Conservation (phyloP, 257 asterid genomes). For the Scutellaria minor region DNA sequence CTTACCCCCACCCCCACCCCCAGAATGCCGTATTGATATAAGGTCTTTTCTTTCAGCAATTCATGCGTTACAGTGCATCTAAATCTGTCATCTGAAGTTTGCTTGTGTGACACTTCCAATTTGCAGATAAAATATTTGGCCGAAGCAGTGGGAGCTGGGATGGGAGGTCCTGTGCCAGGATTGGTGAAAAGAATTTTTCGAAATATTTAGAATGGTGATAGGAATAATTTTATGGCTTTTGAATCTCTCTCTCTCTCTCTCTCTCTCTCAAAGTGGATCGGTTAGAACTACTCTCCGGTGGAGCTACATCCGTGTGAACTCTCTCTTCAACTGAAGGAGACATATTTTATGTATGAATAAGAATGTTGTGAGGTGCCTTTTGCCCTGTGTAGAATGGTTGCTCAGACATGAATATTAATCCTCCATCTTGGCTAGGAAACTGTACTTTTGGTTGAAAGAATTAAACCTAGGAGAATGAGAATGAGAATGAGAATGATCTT, state of each 20-base stretch:
- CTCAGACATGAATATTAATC: not conserved
- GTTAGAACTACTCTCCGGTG: too few species aligned
- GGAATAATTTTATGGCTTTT: not conserved
- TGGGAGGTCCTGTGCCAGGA: constrained; percentile 82
- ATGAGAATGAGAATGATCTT: too few species aligned
- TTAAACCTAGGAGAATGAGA: too few species aligned
- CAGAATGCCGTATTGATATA: not conserved
- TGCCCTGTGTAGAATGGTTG: not conserved
- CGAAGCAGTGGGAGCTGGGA: constrained; percentile 87
- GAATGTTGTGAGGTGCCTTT: not conserved
- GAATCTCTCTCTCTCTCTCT: too few species aligned
- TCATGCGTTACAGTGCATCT: not conserved
- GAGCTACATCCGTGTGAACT: too few species aligned
- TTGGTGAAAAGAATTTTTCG: constrained; percentile 56
- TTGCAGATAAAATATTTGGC: constrained; percentile 81
- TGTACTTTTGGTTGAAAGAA: not conserved
- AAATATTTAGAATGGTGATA: constrained; percentile 31
- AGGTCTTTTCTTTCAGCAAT: not conserved
- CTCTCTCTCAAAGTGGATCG: not conserved
- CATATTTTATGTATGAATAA: constrained; percentile 16
- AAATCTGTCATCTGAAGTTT: constrained; percentile 25
- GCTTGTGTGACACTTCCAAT: constrained; percentile 24
- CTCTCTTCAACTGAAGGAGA: not conserved
- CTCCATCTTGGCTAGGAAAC: not conserved
- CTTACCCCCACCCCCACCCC: not conserved